Evolutionary conservation across 2,329 filamentous ascomycete species (phyloP).

Genomic region (Pseudodiploospora longispora): DNA sequence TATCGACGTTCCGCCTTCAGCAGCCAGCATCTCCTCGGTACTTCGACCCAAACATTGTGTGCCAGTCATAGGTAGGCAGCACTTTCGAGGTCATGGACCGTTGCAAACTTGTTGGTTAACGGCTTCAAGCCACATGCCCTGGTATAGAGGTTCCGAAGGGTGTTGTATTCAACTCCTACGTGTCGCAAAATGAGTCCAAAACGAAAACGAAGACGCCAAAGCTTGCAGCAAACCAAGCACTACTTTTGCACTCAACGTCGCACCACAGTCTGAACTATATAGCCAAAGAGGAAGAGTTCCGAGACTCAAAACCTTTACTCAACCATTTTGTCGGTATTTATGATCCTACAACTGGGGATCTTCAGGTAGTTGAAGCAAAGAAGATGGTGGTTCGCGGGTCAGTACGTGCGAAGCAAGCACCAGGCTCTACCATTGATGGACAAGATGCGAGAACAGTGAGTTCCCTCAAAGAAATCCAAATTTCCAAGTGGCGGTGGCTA

Average conservation of each 20-base stretch:
- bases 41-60: constrained; percentile 38
- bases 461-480: background rate
- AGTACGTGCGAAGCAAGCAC: constrained; percentile 47
- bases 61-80: constrained; percentile 43
- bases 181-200: constrained; percentile 27
- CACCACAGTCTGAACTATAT: constrained; percentile 54
- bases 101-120: constrained; percentile 11
- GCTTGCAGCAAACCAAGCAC: constrained; percentile 34
- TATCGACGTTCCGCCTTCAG: constrained; percentile 31
- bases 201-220: constrained; percentile 31
- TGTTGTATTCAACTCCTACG: constrained; percentile 41
- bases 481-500: constrained; percentile 8
- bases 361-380: constrained; percentile 55
- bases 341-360: constrained; percentile 49
- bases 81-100: background rate
- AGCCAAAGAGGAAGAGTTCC: constrained; percentile 38
- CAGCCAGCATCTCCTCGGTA: constrained; percentile 38
- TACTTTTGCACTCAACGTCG: constrained; percentile 49
- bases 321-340: constrained; percentile 60
- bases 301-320: constrained; percentile 29
- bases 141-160: constrained; percentile 28
- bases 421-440: constrained; percentile 36
- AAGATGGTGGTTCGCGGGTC: constrained; percentile 54
- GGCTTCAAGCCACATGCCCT: constrained; percentile 23
- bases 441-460: constrained; percentile 6